Evolutionary conservation across 495 filamentous ascomycete species (phyloP).

Genomic region (Neurospora tetraspora): DNA sequence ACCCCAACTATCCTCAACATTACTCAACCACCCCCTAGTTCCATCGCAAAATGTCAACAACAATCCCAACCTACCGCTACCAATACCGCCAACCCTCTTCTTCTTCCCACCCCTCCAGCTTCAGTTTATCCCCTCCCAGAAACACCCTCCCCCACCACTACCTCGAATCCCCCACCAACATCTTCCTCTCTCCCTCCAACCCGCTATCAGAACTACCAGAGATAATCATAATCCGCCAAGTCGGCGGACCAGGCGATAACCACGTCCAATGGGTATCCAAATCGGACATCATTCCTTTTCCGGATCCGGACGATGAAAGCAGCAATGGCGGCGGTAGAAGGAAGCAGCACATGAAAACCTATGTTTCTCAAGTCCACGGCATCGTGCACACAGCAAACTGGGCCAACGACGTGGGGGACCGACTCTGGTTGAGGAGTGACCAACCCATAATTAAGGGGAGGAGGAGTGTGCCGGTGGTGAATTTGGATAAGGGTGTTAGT

Average conservation of each 20-base stretch:
- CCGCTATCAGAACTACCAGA: not conserved
- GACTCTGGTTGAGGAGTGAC: constrained; percentile 11
- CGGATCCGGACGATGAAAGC: not conserved
- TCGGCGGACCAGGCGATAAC: constrained; percentile 15
- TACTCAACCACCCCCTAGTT: not conserved
- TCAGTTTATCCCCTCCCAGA: not conserved
- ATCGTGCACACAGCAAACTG: not conserved
- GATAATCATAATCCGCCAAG: constrained; percentile 16
- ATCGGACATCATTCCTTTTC: not conserved
- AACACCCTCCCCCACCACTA: not conserved
- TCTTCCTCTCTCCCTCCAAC: not conserved
- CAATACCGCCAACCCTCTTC: not conserved
- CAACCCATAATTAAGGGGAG: constrained; percentile 1
- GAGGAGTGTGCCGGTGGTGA: constrained; percentile 5
- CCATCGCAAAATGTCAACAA: not conserved
- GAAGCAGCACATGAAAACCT: constrained; percentile 6
- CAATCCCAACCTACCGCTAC: constrained; percentile 6
- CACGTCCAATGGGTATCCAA: constrained; percentile 13
- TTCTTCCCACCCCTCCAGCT: not conserved
- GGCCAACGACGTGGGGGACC: constrained; percentile 4
- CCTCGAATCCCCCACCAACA: constrained; percentile 11
- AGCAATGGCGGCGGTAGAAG: not conserved
- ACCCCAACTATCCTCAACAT: not conserved
- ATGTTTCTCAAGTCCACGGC: constrained; percentile 3
- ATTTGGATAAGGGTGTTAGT: constrained; percentile 3